phyloP scores from a whole-genome alignment of 2,329 filamentous ascomycete genomes.

The Cadophora malorum region DNA sequence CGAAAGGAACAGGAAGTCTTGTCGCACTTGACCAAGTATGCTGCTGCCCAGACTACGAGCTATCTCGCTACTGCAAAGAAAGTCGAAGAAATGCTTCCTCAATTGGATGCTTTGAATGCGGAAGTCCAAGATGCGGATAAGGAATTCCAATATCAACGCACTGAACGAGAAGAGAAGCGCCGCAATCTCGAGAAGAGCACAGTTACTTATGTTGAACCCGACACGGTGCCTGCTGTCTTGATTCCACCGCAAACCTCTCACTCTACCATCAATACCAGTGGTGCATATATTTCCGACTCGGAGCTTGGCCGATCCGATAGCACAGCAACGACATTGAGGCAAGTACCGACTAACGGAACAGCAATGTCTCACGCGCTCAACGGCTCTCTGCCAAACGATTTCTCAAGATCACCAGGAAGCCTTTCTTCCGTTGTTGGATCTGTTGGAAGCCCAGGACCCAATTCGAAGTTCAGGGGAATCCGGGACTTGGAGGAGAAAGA shows the following conservation, averaged over 20 bases:
- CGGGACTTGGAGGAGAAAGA: conserved; percentile 90
- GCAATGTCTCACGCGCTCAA: conserved; percentile 45
- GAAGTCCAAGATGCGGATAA: conserved; percentile 96
- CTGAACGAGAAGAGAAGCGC: conserved; percentile 95
- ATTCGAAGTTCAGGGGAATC: conserved; percentile 83
- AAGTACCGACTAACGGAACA: conserved; percentile 53
- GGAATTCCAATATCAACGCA: conserved; percentile 92
- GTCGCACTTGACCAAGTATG: conserved; percentile 92
- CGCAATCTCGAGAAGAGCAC: conserved; percentile 88
- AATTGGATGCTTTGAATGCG: conserved; percentile 83
- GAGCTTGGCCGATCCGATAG: conserved; percentile 78
- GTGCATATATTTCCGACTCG: conserved; percentile 63
- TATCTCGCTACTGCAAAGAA: conserved; percentile 86
- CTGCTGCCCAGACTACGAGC: conserved; percentile 83
- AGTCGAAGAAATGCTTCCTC: conserved; percentile 84
- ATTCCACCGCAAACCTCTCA: conserved; percentile 42
- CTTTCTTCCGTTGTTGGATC: conserved; percentile 50
- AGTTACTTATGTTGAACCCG: conserved; percentile 73
- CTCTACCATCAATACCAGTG: conserved; percentile 37
- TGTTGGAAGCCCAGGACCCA: conserved; percentile 58
- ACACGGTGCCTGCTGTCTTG: conserved; percentile 56
- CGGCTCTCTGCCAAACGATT: conserved; percentile 34
- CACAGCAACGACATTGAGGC: conserved; percentile 70
- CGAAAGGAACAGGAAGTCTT: conserved; percentile 97
- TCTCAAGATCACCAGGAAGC: conserved; percentile 63